Base-by-base conservation (phyloP, 2,329 filamentous ascomycete species). In the Fusarium pseudoanthophilum region DNA sequence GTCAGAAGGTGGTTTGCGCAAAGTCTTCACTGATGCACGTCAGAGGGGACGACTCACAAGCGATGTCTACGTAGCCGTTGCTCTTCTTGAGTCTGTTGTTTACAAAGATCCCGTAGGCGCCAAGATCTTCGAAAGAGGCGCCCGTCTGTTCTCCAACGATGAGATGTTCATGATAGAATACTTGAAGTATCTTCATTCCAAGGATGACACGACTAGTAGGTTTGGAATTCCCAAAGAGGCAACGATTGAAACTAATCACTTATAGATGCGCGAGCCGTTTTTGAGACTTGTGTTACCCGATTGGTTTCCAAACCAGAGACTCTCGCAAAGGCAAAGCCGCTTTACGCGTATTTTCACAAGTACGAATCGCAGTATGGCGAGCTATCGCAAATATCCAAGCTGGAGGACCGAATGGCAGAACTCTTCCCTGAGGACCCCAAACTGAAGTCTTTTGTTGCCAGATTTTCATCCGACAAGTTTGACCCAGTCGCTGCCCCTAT, bases 301-400 rank as follows among this genome's bases (percentile, higher is more conserved):
- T 88, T 98, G 48, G 89, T 92, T 13, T 88, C 92, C 30, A 96
- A 95, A 75, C 90, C 93, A 0, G 93, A 95, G 75, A 90, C 90
- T 16, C 84, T 92, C 2, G 83, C 87, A 61, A 96, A 95, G 79
- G 91, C 95, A 14, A 97, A 96, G 80, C 90, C 93, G 2, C 89
- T 99, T 2, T 97, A 97, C 78, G 87, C 91, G 5, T 98, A 95
- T 83, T 95, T 99, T 81, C 95, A 99, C 83, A 92, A 95, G 76
- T 97, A 97, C 80, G 96, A 99, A 84, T 95, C 95, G 16, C 92
- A 95, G 73, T 99, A 95, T 78, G 96, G 97, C 63, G 96, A 99
- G 80, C 88, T 98, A 10, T 90, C 93, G 11, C 95, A 98, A 77
- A 94, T 99, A 60, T 90, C 91, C 73, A 96, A 97, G 80, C 87